Evolutionary conservation across 129 eudicot genomes (phyloP), one percentile per base, ranked within the genome.

Genomic region (Chrysanthemum lavandulifolium): DNA sequence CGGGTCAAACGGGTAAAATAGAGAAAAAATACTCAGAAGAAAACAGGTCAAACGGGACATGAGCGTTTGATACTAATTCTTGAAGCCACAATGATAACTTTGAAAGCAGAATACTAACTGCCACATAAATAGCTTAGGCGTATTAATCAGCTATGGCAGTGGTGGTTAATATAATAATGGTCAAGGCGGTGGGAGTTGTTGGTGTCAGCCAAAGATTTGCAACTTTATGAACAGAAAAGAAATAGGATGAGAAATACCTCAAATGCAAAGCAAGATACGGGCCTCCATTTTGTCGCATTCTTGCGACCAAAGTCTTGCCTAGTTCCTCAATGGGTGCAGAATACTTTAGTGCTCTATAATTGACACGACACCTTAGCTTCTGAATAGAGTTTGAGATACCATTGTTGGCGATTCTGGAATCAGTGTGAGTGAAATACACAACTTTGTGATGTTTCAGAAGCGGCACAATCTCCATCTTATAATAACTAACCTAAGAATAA

Each of bases 401-500:
- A 7, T 95, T 95, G 83, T 95, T 95, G 68, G 97, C 99, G 2
- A 90, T 83, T 65, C 99, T 87, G 53, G 99, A 95, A 85, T 95
- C 99, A 8, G 96, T 82, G 72, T 95, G 99, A 55, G 97, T 95
- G 65, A 95, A 88, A 56, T 91, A 95, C 62, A 95, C 79, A 55
- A 95, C 99, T 84, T 95, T 90, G 82, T 95, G 97, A 82, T 91
- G 88, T 85, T 88, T 95, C 84, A 95, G 62, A 83, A 95, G 97
- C 12, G 99, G 97, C 47, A 95, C 89, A 56, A 91, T 83, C 83
- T 95, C 99, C 71, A 83, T 69, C 73, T 85, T 91, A 55, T 91
- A 95, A 69, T 95, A 95, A 68, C 93, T 80, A 53, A 80, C 90
- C 96, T 95, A 91, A 68, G 63, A 66, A 73, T 54, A 84, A 43